These are phyloP conservation scores for Spergularia azorica DNA, from an alignment of 179 eudicot genomes.

Conservation along the genomic window DNA sequence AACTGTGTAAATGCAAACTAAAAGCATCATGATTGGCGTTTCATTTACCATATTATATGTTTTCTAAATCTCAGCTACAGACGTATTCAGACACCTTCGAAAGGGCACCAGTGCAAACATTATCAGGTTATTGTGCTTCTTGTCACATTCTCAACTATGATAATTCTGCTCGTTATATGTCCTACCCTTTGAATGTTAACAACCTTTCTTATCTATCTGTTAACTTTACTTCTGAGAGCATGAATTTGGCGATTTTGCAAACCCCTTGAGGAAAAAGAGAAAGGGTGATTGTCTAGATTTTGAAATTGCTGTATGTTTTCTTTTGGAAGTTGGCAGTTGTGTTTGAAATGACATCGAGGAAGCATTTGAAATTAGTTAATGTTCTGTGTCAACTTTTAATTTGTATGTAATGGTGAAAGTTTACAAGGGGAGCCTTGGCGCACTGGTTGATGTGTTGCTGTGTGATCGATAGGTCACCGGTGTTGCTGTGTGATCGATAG, in stretches of 20 bases:
- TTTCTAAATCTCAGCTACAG: slow-evolving; percentile 48
- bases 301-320: no score
- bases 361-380: neutral
- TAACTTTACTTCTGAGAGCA: no score
- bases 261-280: no score
- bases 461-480: no score
- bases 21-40: neutral
- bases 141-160: neutral
- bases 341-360: neutral
- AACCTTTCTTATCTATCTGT: no score
- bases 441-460: no score
- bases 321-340: neutral
- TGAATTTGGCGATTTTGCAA: no score
- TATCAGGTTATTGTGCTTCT: slow-evolving; percentile 65
- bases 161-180: neutral
- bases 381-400: no score
- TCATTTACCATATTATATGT: neutral
- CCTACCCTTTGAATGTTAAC: neutral
- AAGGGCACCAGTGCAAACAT: slow-evolving; percentile 89
- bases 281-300: no score
- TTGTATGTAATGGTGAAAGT: no score
- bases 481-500: no score
- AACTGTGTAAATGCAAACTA: neutral
- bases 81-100: slow-evolving; percentile 75
- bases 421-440: no score